Percentiles rank a stretch among this genome's conserved stretches.
Conservation (phyloP, 2,329 filamentous ascomycete species). For the Emmonsia crescens region DNA sequence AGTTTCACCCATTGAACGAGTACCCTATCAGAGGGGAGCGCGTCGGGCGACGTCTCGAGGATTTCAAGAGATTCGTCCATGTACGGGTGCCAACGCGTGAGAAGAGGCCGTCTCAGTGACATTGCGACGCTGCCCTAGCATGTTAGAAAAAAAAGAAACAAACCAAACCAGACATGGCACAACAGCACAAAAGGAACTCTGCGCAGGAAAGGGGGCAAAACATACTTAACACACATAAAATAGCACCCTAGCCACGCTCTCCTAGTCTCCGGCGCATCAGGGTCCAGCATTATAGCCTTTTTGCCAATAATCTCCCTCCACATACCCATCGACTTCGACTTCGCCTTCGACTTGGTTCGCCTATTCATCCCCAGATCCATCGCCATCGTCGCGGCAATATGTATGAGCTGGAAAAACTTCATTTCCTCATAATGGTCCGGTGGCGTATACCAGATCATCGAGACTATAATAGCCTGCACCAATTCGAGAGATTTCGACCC, state of each 20-base stretch:
- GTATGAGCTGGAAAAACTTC: slow-evolving; percentile 80
- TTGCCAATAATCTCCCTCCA: slow-evolving; percentile 32
- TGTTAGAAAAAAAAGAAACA: neutral
- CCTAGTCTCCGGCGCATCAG: slow-evolving; percentile 46
- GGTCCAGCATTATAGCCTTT: slow-evolving; percentile 29
- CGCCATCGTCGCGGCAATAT: slow-evolving; percentile 70
- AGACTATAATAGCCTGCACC: slow-evolving; percentile 64
- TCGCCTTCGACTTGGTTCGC: slow-evolving; percentile 33
- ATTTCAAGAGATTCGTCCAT: slow-evolving; percentile 52
- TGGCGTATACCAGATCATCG: slow-evolving; percentile 75
- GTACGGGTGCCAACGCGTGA: slow-evolving; percentile 52
- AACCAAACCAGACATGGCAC: neutral
- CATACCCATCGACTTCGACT: slow-evolving; percentile 23
- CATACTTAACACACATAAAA: slow-evolving; percentile 47
- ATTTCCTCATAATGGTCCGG: slow-evolving; percentile 75
- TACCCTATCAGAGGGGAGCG: slow-evolving; percentile 45
- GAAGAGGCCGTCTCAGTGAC: slow-evolving; percentile 47
- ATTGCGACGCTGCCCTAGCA: slow-evolving; percentile 41
- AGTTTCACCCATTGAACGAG: slow-evolving; percentile 49
- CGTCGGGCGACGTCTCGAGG: slow-evolving; percentile 45
- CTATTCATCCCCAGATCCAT: slow-evolving; percentile 71
- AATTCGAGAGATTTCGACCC: slow-evolving; percentile 76
- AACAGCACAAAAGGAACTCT: neutral
- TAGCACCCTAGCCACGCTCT: slow-evolving; percentile 53
- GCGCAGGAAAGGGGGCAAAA: neutral